A percentile compares a stretch with the other conserved stretches of the same genome.
These are phyloP conservation scores for Bacidia gigantensis DNA, from an alignment of 495 filamentous ascomycete genomes.

Conservation along the genomic window DNA sequence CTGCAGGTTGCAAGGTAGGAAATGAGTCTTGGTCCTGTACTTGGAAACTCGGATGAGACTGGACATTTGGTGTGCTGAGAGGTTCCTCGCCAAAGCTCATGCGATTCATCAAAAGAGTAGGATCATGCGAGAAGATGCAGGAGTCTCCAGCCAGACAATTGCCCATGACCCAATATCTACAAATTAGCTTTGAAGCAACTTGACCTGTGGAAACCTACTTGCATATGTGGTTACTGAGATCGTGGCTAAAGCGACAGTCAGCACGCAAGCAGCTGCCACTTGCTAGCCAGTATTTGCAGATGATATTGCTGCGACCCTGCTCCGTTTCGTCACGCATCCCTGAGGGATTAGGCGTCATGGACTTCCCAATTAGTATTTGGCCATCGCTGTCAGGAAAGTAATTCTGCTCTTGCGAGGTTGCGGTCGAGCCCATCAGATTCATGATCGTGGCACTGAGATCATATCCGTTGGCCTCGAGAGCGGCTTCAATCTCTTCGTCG, in stretches of 20 bases:
- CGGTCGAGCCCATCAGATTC: constrained; percentile 55
- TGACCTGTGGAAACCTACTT: constrained; percentile 52
- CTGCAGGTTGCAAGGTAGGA: constrained; percentile 55
- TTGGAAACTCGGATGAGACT: constrained; percentile 53
- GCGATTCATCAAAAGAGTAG: constrained; percentile 58
- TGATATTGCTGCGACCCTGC: constrained; percentile 55
- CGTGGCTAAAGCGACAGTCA: constrained; percentile 95
- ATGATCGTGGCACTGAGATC: constrained; percentile 84
- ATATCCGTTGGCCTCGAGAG: constrained; percentile 78
- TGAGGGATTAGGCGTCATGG: constrained; percentile 63
- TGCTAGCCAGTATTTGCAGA: constrained; percentile 92
- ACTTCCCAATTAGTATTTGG: constrained; percentile 74
- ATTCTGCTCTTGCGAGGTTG: constrained; percentile 15
- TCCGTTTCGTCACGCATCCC: constrained; percentile 56
- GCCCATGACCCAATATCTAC: constrained; percentile 89
- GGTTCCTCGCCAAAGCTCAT: constrained; percentile 48
- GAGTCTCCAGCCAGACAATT: constrained; percentile 90
- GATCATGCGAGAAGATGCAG: constrained; percentile 97
- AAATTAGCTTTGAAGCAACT: constrained; percentile 11
- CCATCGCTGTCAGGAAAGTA: constrained; percentile 22
- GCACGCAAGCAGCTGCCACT: constrained; percentile 85
- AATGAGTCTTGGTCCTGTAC: constrained; percentile 85
- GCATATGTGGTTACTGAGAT: constrained; percentile 90
- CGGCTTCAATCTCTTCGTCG: constrained; percentile 86
- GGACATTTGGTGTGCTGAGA: constrained; percentile 37